Evolutionary conservation across 2,329 filamentous ascomycete species (phyloP), one percentile per base, ranked within the genome.

Genomic region (Dothideomycetes sp.): DNA sequence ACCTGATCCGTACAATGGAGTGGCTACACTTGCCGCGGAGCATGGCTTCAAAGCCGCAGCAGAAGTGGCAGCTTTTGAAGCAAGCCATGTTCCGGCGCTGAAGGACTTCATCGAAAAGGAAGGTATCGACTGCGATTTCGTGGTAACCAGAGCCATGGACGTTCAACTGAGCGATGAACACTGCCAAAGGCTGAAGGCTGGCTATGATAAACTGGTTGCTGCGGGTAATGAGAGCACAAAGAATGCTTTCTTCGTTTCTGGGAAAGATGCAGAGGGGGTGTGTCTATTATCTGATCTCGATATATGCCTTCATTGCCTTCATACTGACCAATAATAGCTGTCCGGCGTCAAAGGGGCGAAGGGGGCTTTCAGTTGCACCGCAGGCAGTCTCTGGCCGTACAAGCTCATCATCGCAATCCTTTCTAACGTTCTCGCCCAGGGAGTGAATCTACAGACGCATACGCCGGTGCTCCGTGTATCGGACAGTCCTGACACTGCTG

Each of bases 401-500:
- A 57, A 58, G 38, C 56, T 64, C 34, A 55, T 58, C 7, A 52
- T 61, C 4, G 67, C 66, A 1, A 54, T 74, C 12, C 52, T 75
- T 24, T 65, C 63, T 48, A 45, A 66, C 19, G 61, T 62, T 9
- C 45, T 74, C 4, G 47, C 50, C 1, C 53, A 48, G 22, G 68
- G 67, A 0, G 50, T 72, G 4, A 69, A 72, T 43, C 48, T 77
- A 17, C 72, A 77, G 48, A 73, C 72, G 0, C 57, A 65, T 46
- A 76, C 72, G 2, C 61, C 66, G 1, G 71, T 64, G 3, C 44
- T 41, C 19, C n/a, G 19, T 36, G n/a, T 16, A 4, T 36, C 31
- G 19, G 37, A 38, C 14, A 14, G 19, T 8, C 22, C 19, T 16
- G 29, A 31, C 14, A 10, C 12, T 14, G 0, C 29, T 11, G 36